These are phyloP conservation scores for Phytophthora litchii DNA, from an alignment of 352 stramenopile species.

Conservation along the genomic window DNA sequence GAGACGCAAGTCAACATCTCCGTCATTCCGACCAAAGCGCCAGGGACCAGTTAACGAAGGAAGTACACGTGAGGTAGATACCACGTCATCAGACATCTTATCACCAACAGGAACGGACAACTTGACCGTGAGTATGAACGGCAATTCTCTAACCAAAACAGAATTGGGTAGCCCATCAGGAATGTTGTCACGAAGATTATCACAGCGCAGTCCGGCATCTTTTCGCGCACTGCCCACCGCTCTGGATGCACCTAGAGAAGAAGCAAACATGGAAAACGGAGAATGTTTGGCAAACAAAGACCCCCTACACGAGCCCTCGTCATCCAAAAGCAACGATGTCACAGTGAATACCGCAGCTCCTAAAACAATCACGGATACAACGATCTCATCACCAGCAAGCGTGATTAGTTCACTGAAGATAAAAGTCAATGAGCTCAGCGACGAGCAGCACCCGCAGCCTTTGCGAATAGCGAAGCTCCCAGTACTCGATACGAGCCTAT, in stretches of 20 bases:
- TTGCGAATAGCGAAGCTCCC: conserved; percentile 23
- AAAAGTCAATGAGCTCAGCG: conserved; percentile 1
- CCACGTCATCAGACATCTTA: not conserved
- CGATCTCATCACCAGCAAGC: conserved; percentile 1
- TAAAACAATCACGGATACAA: not conserved
- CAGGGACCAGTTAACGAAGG: too few relatives aligned
- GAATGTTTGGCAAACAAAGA: not conserved
- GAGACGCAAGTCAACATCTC: too few relatives aligned
- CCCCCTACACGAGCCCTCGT: not conserved
- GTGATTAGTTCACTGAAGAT: not conserved
- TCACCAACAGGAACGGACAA: not conserved
- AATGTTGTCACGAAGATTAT: conserved; percentile 6
- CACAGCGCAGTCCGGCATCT: conserved; percentile 1
- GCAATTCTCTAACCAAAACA: too few relatives aligned
- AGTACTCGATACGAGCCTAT: conserved; percentile 20
- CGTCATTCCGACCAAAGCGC: too few relatives aligned
- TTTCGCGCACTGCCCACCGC: not conserved
- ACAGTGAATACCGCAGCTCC: not conserved
- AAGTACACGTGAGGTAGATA: not conserved
- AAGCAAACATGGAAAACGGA: not conserved
- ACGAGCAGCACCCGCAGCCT: conserved; percentile 4
- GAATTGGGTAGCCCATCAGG: not conserved
- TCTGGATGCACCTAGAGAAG: not conserved
- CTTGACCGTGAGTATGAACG: too few relatives aligned
- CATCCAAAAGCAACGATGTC: not conserved